Base-by-base conservation (phyloP, 2,329 filamentous ascomycete species). In the Colletotrichum coccodes region DNA sequence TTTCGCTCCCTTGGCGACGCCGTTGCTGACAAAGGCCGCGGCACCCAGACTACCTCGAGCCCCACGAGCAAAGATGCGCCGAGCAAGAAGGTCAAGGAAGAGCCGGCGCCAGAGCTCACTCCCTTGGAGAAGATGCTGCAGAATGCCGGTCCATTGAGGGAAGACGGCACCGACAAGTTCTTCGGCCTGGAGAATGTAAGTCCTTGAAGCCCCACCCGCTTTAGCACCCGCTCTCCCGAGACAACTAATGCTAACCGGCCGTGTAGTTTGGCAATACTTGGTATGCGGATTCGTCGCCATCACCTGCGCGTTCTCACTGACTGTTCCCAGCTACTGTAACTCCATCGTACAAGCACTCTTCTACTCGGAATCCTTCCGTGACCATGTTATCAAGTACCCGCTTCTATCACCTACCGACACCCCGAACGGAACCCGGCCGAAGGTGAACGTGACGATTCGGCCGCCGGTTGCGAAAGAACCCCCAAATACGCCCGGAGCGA, bases 131-230 rank as follows among this genome's bases (percentile, higher is more conserved):
- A 94, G 84, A 92, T 97, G 86, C 86, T 99, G 36, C 88, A 90
- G 74, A 92, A 94, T 80, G 90, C 93, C 68, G 95, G 94, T 4
- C 90, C 95, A 3, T 83, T 97, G 73, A 90, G 94, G 76, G 85
- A 88, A 73, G 95, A 98, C 81, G 96, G 96, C 61, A 97, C 93
- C 78, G 96, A 98, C 84, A 97, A 97, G 84, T 99, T 97, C 84
- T 98, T 97, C 82, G 96, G 96, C 18, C 92, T 98, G 79, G 96
- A 99, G 82, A 99, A 99, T 83, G 95, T 98, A 86, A 82, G 93
- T 85, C 70, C 61, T 50, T 18, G 38, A 26, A 40, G 52, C 71
- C 70, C 52, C 54, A 64, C 42, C 58, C 64, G 23, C 44, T 21
- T 58, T n/a, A 49, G 47, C 53, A 52, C 49, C 56, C 52, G 63